Evolutionary conservation across 495 filamentous ascomycete genomes (phyloP).

Genomic region (Hyaloscypha hepaticicola): DNA sequence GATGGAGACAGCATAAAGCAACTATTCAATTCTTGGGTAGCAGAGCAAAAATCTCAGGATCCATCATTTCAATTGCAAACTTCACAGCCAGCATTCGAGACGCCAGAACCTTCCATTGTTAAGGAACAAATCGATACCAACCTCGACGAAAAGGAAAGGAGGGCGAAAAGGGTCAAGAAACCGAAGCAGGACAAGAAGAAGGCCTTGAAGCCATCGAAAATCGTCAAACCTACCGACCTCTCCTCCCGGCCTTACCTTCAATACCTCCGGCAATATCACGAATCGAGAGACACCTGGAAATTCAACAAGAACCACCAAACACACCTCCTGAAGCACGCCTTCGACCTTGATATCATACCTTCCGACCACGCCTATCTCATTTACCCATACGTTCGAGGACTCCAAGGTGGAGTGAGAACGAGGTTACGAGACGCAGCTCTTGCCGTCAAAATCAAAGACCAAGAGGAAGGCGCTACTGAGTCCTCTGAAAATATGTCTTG

Average conservation of each 20-base stretch:
- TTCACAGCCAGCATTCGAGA: conserved; percentile 20
- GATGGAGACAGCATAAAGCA: conserved; percentile 51
- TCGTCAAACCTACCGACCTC: conserved; percentile 36
- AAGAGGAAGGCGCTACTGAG: conserved; percentile 42
- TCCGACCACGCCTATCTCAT: conserved; percentile 61
- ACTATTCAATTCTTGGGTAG: conserved; percentile 46
- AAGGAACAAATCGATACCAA: conserved; percentile 25
- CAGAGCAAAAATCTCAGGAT: conserved; percentile 36
- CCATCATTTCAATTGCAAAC: conserved; percentile 25
- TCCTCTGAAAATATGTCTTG: conserved; percentile 45
- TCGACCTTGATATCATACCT: conserved; percentile 66
- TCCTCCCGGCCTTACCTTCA: conserved; percentile 59
- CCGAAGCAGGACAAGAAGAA: conserved; percentile 36
- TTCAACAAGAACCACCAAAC: conserved; percentile 91
- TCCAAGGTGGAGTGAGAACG: conserved; percentile 65
- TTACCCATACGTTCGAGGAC: conserved; percentile 65
- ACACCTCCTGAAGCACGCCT: conserved; percentile 76
- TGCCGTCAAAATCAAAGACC: conserved; percentile 50
- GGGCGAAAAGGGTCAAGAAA: conserved; percentile 28
- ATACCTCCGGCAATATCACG: conserved; percentile 72
- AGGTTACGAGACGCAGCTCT: conserved; percentile 62
- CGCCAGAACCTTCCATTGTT: conserved; percentile 21
- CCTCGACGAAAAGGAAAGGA: conserved; percentile 27
- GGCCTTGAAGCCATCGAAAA: conserved; percentile 33
- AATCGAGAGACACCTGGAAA: conserved; percentile 70